phyloP scores from a whole-genome alignment of 2,329 filamentous ascomycete species.

The Epichloe sibirici region DNA sequence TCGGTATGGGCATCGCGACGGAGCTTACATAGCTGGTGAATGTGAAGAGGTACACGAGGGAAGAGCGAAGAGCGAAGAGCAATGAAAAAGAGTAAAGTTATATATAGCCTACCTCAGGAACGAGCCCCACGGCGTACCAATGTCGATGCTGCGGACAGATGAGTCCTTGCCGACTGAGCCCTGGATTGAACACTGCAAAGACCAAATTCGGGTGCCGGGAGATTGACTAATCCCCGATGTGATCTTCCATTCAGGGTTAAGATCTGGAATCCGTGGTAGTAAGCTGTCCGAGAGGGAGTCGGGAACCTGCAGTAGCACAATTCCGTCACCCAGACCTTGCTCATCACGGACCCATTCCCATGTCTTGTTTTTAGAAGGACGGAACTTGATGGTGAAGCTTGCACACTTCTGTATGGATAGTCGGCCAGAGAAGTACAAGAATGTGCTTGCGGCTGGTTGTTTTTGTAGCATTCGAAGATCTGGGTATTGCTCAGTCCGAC shows the following conservation, averaged over 20 bases:
- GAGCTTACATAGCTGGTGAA: background rate
- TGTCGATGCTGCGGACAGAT: constrained; percentile 37
- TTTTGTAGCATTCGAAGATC: constrained; percentile 40
- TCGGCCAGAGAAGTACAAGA: constrained; percentile 41
- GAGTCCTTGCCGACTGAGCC: constrained; percentile 47
- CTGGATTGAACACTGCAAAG: constrained; percentile 44
- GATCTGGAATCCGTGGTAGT: constrained; percentile 40
- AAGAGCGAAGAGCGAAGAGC: background rate
- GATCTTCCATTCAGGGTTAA: constrained; percentile 45
- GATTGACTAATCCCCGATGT: constrained; percentile 49
- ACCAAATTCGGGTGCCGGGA: constrained; percentile 58
- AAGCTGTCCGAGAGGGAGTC: constrained; percentile 28
- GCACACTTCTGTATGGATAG: constrained; percentile 36
- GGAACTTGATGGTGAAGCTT: constrained; percentile 62
- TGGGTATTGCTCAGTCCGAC: constrained; percentile 9
- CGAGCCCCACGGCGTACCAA: constrained; percentile 51
- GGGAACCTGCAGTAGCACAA: constrained; percentile 35
- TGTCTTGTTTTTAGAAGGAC: constrained; percentile 32
- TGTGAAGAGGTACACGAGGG: background rate
- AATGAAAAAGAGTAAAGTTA: background rate
- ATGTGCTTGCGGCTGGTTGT: constrained; percentile 11
- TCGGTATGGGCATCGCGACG: background rate
- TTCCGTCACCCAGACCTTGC: constrained; percentile 50
- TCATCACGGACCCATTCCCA: constrained; percentile 65
- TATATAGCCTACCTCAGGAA: constrained; percentile 35